A percentile compares a stretch with the other conserved stretches of the same genome.
Conservation (phyloP, 169 alveolate species). For the Cytauxzoon felis region DNA sequence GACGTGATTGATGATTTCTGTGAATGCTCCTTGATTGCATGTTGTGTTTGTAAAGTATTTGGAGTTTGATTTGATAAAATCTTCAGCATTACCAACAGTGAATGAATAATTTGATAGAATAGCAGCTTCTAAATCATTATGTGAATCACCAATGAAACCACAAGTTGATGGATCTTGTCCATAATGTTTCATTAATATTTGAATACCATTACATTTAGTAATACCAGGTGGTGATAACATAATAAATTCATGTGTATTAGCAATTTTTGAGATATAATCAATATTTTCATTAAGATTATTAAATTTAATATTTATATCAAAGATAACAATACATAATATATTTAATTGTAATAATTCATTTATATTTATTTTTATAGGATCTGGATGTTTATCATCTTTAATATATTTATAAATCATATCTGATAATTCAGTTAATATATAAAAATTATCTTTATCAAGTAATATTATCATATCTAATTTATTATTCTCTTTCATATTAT, state of each 20-base stretch:
- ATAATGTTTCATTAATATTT: not conserved
- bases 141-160: constrained; percentile 42
- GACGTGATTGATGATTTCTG: constrained; percentile 2
- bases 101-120: constrained; percentile 16
- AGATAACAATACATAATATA: no score
- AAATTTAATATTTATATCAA: no score
- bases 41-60: constrained; percentile 14
- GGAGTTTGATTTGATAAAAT: constrained; percentile 23
- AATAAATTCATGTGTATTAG: not conserved
- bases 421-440: not conserved
- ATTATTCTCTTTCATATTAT: no score
- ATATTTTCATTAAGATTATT: not conserved
- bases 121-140: constrained; percentile 34
- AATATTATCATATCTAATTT: no score
- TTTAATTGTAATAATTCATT: not conserved
- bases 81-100: constrained; percentile 47
- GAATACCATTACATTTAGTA: constrained; percentile 26
- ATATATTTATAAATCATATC: not conserved
- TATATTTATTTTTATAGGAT: not conserved
- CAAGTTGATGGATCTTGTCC: constrained; percentile 29
- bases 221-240: constrained; percentile 31
- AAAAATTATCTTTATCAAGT: not conserved
- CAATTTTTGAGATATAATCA: not conserved
- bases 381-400: no score
- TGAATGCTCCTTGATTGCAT: constrained; percentile 17